Evolutionary conservation across 768 basidiomycete species (phyloP), one percentile per base, ranked within the genome.

Genomic region (Auricularia cornea): DNA sequence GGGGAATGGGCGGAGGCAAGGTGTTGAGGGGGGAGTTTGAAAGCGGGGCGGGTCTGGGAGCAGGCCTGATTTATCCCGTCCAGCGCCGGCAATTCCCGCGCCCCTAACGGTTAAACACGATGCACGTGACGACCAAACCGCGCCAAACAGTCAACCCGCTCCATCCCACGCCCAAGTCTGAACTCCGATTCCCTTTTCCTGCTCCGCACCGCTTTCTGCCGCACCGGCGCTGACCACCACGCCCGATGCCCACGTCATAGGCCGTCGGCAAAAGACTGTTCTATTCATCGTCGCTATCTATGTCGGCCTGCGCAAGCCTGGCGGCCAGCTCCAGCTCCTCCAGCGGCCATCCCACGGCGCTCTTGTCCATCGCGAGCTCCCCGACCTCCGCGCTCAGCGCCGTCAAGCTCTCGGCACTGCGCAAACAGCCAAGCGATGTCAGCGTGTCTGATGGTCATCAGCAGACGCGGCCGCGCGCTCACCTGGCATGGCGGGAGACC

Each of bases 241-340:
- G n/a, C n/a, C n/a, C n/a, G n/a, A 10, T 38, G 35, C 35, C 35
- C 10, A 38, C 35, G 35, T 14, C 35, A 38, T 38, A 38, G 35
- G 35, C 35, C n/a, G 41, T 57, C 64, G 35, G 41, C 33, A 18
- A 23, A 31, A n/a, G n/a, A n/a, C n/a, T n/a, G n/a, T 35, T 63
- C 20, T 63, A 51, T 64, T 89, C 88, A 66, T 90, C 88, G 68
- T 92, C 91, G 65, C 89, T 92, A 68, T 93, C 91, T 54, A 74
- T 73, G 48, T 77, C 75, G 54, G 75, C 69, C 40, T 78, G 74
- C 60, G 69, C 73, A 16, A 77, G 72, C 33, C 69, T 75, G 2
- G 84, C 82, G 8, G 82, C 79, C 54, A 71, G 78, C 75, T 94
- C 92, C 32, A 93, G 75, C 61, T 76, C 78, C 65, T 85, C 84